These are phyloP conservation scores for Nitzschia sp. DNA, from an alignment of 108 stramenopile genomes.

Conservation along the genomic window DNA sequence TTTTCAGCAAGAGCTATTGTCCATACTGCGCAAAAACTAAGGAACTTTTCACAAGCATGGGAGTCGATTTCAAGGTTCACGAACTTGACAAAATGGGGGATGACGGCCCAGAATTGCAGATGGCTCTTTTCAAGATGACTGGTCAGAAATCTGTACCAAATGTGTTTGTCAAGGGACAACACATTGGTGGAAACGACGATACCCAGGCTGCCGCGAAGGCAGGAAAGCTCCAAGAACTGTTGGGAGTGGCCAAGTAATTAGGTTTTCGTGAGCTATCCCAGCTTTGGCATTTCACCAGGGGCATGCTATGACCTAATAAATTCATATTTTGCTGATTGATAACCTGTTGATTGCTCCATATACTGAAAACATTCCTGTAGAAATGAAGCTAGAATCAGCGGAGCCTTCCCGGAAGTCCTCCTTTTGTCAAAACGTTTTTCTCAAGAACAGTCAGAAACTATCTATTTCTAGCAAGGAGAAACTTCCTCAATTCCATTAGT, in stretches of 20 bases:
- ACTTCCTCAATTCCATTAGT: too few relatives aligned
- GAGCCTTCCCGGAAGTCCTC: too few relatives aligned
- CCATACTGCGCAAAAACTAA: conserved; percentile 72
- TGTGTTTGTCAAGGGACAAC: conserved; percentile 80
- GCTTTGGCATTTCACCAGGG: too few relatives aligned
- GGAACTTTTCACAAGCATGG: conserved; percentile 49
- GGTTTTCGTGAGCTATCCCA: too few relatives aligned
- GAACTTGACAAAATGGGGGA: conserved; percentile 74
- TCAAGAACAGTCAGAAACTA: too few relatives aligned
- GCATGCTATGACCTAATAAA: too few relatives aligned
- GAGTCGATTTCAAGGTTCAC: conserved; percentile 57
- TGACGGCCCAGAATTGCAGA: conserved; percentile 71
- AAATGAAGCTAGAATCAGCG: too few relatives aligned
- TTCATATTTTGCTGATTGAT: too few relatives aligned
- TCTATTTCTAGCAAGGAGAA: too few relatives aligned
- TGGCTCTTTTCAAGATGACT: conserved; percentile 51
- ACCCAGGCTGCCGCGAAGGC: conserved; percentile 61
- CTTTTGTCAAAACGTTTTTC: too few relatives aligned
- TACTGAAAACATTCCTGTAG: too few relatives aligned
- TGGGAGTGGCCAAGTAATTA: conserved; percentile 30
- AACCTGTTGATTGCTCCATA: too few relatives aligned
- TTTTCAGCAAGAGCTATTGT: conserved; percentile 74
- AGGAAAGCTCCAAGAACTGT: conserved; percentile 75
- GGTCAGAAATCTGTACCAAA: conserved; percentile 85
- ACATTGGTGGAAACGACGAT: conserved; percentile 83